Base-by-base conservation (phyloP, 2,329 filamentous ascomycete genomes). In the Arthrobotrys musiformis region DNA sequence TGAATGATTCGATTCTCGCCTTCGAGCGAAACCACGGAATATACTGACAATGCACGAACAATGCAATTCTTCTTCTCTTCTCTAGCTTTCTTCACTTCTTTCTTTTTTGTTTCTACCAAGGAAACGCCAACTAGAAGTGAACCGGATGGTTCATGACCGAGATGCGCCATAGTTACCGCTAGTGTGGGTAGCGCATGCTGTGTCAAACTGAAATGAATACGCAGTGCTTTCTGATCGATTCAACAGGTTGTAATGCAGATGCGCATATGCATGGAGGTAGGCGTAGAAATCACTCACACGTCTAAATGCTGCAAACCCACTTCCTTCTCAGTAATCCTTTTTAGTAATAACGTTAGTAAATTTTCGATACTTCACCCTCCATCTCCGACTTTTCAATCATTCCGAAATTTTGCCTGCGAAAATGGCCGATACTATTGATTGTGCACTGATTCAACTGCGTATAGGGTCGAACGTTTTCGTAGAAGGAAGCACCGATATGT, bases 261-360 rank as follows among this genome's bases (percentile, higher is more conserved):
- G n/a, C n/a, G n/a, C 19, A 35, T 11, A 28, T 58, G 69, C 61
- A 48, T 24, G 30, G 40, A 35, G 5, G 11, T 35, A 35, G 11
- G 40, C 46, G 8, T 24, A 46, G 70, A 75, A 75, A 75, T 75
- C 70, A 63, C 70, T 62, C 70, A 75, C 24, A 26, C n/a, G n/a
- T n/a, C n/a, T n/a, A n/a, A n/a, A n/a, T n/a, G n/a, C n/a, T n/a
- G n/a, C n/a, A 40, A 26, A 17, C 4, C 30, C 11, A 54, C 44
- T 22, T 24, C 24, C 19, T 26, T 15, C 44, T 4, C 7, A 19
- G 46, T 52, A 40, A 40, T 0, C 4, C n/a, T n/a, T 6, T 73
- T 75, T 75, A 68, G 70, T 75, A 64, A 75, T 75, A 75, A 69
- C 70, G 63, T 75, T 75, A 75, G 52, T 60, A 67, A 74, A 62